Evolutionary conservation across 441 rosid species (phyloP).

Genomic region (Biscutella laevigata): DNA sequence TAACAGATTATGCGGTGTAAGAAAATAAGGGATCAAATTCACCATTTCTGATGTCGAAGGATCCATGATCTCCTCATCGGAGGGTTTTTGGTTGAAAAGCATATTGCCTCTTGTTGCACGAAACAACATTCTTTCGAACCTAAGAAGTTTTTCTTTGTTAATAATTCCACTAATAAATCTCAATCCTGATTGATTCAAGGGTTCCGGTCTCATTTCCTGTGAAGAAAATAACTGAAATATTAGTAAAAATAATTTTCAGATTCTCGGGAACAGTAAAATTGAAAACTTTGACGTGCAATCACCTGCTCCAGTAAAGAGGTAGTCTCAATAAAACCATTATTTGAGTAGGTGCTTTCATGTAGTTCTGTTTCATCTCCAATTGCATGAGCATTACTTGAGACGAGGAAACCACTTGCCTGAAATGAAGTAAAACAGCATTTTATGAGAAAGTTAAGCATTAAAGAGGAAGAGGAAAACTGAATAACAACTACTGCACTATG

Average conservation of each 20-base stretch:
- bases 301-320: slow-evolving; percentile 86
- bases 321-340: slow-evolving; percentile 40
- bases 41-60: slow-evolving; percentile 86
- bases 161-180: slow-evolving; percentile 88
- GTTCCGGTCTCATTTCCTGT: slow-evolving; percentile 60
- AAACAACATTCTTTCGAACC: slow-evolving; percentile 90
- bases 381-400: slow-evolving; percentile 57
- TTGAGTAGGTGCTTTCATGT: slow-evolving; percentile 60
- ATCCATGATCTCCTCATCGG: slow-evolving; percentile 88
- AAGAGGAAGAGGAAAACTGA: slow-evolving; percentile 1
- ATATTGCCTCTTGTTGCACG: slow-evolving; percentile 98
- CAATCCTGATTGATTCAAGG: slow-evolving; percentile 70
- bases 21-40: slow-evolving; percentile 23
- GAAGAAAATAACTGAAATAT: slow-evolving; percentile 21
- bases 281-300: slow-evolving; percentile 21
- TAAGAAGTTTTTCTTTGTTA: slow-evolving; percentile 61
- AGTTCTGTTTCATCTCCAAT: slow-evolving; percentile 68
- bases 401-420: slow-evolving; percentile 82
- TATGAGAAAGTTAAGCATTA: background rate
- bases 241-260: slow-evolving; percentile 17
- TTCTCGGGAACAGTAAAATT: slow-evolving; percentile 15
- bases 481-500: slow-evolving; percentile 6
- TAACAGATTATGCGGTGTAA: background rate
- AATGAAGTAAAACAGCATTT: slow-evolving; percentile 18
- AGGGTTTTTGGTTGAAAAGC: slow-evolving; percentile 88